Percentiles rank a stretch among this genome's conserved stretches.
phyloP scores from a whole-genome alignment of 345 rosid species.

The Arabidopsis arenosa region DNA sequence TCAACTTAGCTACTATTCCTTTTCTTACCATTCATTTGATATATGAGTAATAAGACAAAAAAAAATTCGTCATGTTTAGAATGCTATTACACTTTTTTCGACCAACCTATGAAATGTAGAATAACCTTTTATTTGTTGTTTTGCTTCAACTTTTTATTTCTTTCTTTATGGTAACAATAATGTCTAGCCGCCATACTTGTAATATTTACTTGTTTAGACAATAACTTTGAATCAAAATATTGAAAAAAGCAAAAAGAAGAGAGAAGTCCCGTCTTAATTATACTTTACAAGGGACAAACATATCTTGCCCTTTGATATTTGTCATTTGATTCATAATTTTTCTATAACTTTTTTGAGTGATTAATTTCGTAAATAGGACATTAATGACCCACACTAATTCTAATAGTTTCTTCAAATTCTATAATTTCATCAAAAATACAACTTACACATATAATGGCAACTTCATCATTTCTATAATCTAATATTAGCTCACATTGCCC shows the following conservation, averaged over 20 bases:
- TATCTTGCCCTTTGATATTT: slow-evolving; percentile 28
- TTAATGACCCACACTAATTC: slow-evolving; percentile 27
- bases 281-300: slow-evolving; percentile 50
- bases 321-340: slow-evolving; percentile 27
- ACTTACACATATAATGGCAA: slow-evolving; percentile 35
- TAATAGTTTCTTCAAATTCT: slow-evolving; percentile 9
- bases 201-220: neutral
- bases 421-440: slow-evolving; percentile 18
- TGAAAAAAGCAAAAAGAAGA: slow-evolving; percentile 14
- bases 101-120: neutral
- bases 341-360: slow-evolving; percentile 7
- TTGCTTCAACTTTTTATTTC: slow-evolving; percentile 11
- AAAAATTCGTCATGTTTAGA: neutral
- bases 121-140: neutral
- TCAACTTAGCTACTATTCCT: neutral
- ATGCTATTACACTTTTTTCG: slow-evolving; percentile 1
- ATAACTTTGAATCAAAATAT: slow-evolving; percentile 26
- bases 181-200: slow-evolving; percentile 20
- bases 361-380: slow-evolving; percentile 30
- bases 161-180: neutral
- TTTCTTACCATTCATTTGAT: neutral
- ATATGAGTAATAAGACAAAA: slow-evolving; percentile 3
- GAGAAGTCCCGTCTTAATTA: slow-evolving; percentile 43
- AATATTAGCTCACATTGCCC: slow-evolving; percentile 37
- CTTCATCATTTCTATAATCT: slow-evolving; percentile 43